Conservation (phyloP, 2,329 filamentous ascomycete genomes). For the Stagonosporopsis vannaccii region DNA sequence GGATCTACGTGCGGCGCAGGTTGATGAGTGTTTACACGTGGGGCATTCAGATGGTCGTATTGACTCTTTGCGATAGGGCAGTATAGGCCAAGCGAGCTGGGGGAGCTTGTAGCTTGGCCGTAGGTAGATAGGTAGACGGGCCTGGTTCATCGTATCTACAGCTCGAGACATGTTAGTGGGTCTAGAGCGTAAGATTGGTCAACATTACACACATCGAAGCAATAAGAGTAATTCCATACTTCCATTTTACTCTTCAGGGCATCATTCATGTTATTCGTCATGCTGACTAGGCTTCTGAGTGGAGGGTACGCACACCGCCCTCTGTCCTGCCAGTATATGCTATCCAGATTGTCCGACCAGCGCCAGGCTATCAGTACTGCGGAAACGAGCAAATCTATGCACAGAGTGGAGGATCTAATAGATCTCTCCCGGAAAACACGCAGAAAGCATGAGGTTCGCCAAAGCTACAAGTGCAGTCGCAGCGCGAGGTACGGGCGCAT, state of each 20-base stretch:
- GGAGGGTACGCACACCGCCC: constrained; percentile 8
- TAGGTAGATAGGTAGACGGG: neutral
- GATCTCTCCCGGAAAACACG: neutral
- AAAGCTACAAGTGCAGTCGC: neutral
- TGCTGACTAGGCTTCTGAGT: constrained; percentile 14
- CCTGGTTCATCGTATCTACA: neutral
- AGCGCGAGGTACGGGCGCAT: neutral
- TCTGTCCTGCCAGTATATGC: constrained; percentile 24
- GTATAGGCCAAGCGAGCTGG: neutral
- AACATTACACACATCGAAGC: neutral
- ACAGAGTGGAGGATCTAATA: constrained; percentile 6
- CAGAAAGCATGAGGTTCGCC: neutral
- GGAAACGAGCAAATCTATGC: constrained; percentile 23
- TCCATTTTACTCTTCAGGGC: neutral
- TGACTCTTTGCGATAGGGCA: neutral
- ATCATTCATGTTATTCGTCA: constrained; percentile 31
- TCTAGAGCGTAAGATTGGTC: neutral
- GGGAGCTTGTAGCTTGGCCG: neutral
- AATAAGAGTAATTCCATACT: neutral
- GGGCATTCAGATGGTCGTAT: neutral
- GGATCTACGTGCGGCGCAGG: neutral
- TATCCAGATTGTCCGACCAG: constrained; percentile 29
- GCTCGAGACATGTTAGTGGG: neutral
- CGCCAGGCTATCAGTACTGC: constrained; percentile 26
- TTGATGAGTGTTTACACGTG: neutral